Percentiles rank a stretch among this genome's conserved stretches.
These are phyloP conservation scores for Aurinia saxatilis DNA, from an alignment of 345 rosid species.

Conservation along the genomic window DNA sequence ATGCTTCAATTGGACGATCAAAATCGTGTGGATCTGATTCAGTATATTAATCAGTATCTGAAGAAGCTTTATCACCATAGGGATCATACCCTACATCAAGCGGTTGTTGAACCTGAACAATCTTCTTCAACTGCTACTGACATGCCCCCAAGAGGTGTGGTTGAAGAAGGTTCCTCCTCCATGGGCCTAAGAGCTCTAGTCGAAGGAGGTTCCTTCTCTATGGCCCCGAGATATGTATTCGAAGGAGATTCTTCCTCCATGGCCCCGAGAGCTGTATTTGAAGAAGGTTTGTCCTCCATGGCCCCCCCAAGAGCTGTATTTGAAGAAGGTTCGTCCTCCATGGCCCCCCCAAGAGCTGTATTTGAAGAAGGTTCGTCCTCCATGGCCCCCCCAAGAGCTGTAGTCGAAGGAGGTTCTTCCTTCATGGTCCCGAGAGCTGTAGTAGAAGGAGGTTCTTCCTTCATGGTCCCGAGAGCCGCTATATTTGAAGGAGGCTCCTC, in stretches of 20 bases:
- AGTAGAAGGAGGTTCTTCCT: too few relatives aligned
- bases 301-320: not conserved
- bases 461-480: not conserved
- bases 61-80: constrained; percentile 2
- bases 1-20: not conserved
- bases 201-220: too few relatives aligned
- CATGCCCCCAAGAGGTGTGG: not conserved
- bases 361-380: not conserved
- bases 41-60: constrained; percentile 2
- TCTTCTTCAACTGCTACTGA: constrained; percentile 9
- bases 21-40: not conserved
- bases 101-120: not conserved
- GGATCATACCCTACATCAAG: too few relatives aligned
- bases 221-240: too few relatives aligned
- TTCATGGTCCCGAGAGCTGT: too few relatives aligned
- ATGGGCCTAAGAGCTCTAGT: too few relatives aligned
- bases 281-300: not conserved
- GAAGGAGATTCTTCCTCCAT: not conserved
- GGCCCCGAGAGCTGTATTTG: not conserved
- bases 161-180: not conserved
- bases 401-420: not conserved
- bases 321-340: not conserved
- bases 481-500: not conserved
- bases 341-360: not conserved
- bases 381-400: not conserved